phyloP scores from a whole-genome alignment of 2,329 filamentous ascomycete species.

The Pestalotiopsis fici region DNA sequence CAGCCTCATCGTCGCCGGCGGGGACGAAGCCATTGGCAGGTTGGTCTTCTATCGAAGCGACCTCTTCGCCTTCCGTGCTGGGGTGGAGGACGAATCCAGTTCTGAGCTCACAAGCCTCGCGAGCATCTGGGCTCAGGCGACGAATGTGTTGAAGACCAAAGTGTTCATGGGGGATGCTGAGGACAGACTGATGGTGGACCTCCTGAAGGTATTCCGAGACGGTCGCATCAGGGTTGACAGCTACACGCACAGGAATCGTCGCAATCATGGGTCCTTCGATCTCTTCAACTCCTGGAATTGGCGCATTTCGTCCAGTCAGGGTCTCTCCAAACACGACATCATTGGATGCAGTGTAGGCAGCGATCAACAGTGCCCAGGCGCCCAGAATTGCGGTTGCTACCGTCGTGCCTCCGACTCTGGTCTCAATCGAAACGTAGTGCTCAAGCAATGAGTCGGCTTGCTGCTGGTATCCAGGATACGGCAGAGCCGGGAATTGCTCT shows the following conservation, averaged over 20 bases:
- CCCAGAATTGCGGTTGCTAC: slow-evolving; percentile 58
- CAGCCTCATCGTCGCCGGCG: slow-evolving; percentile 56
- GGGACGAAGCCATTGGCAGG: slow-evolving; percentile 56
- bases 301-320: slow-evolving; percentile 55
- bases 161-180: slow-evolving; percentile 66
- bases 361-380: slow-evolving; percentile 58
- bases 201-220: slow-evolving; percentile 54
- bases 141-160: slow-evolving; percentile 62
- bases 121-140: slow-evolving; percentile 53
- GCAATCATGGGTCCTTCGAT: slow-evolving; percentile 64
- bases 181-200: slow-evolving; percentile 57
- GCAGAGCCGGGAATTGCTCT: slow-evolving; percentile 49
- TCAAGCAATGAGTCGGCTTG: slow-evolving; percentile 55
- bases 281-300: slow-evolving; percentile 48
- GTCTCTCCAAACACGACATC: slow-evolving; percentile 63
- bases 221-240: slow-evolving; percentile 39
- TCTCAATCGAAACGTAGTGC: slow-evolving; percentile 43
- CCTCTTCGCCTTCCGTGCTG: slow-evolving; percentile 30
- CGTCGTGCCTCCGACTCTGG: slow-evolving; percentile 42
- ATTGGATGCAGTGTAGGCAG: slow-evolving; percentile 50
- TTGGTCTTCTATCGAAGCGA: slow-evolving; percentile 27
- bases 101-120: slow-evolving; percentile 56
- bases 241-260: slow-evolving; percentile 57
- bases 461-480: slow-evolving; percentile 47
- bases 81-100: slow-evolving; percentile 58